Base-by-base conservation (phyloP, 2,329 filamentous ascomycete species). In the Trichoderma sp. region DNA sequence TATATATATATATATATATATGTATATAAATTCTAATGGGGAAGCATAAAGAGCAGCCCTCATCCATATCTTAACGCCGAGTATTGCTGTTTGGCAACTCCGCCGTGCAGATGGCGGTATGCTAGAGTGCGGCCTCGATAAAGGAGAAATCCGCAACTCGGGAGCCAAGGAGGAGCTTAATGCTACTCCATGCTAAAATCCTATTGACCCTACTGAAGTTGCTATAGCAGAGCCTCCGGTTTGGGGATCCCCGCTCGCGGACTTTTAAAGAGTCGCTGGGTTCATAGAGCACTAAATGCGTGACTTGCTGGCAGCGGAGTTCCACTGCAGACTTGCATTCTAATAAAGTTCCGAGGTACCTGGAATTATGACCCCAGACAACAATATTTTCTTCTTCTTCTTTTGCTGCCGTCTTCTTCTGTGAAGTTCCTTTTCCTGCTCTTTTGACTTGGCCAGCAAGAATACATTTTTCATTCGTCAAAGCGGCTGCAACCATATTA, bases 241-340 rank as follows among this genome's bases (percentile, higher is more conserved):
- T 59, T 56, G n/a, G 66, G 39, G 18, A 18, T 21, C 68, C 56
- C 68, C 60, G 60, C 60, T 14, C 54, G 68, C 60, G 68, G 68
- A 66, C 60, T 69, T 65, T 69, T 51, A 24, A 32, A 14, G 46
- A 30, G 30, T n/a, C 32, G 14, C n/a, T 59, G 28, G 18, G 18
- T 5, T 28, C n/a, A 28, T 26, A 24, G n/a, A 59, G 63, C 39
- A 32, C 63, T 37, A 49, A 51, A 49, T 34, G 63, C 14, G 24
- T 34, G 61, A 54, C 51, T 16, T 66, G 39, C 37, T 51, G 64
- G 54, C 46, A 13, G 59, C 64, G 64, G 64, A 66, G 52, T 66
- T 59, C 28, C 55, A 46, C 54, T 37, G 30, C 54, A 55, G 21
- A 49, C 30, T n/a, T 32, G 21, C 51, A 4, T 39, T 7, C 16